These are phyloP conservation scores for Aristolochia fimbriata DNA, from an alignment of 164 flowering plant species.

Conservation along the genomic window DNA sequence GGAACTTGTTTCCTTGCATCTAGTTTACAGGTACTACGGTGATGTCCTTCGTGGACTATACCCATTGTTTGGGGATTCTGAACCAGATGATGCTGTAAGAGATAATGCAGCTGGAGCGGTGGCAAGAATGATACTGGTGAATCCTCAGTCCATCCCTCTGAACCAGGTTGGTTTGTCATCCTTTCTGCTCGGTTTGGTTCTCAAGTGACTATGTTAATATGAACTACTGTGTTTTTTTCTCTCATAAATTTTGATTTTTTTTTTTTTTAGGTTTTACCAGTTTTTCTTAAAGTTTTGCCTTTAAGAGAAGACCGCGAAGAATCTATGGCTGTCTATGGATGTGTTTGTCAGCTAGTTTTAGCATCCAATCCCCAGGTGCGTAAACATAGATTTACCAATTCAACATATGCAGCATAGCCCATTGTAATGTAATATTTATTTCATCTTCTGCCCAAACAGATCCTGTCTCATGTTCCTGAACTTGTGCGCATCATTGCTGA, in stretches of 20 bases:
- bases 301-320: constrained; percentile 90
- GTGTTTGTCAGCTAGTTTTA: constrained; percentile 68
- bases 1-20: constrained; percentile 22
- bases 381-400: background rate
- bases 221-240: background rate
- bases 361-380: constrained; percentile 79
- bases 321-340: constrained; percentile 77
- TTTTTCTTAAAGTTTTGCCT: constrained; percentile 78
- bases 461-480: constrained; percentile 63
- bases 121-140: constrained; percentile 93
- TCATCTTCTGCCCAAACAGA: constrained; percentile 29
- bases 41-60: constrained; percentile 61
- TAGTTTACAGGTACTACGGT: constrained; percentile 48
- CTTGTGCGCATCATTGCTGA: constrained; percentile 77
- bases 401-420: background rate
- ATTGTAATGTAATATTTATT: background rate
- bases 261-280: constrained; percentile 66
- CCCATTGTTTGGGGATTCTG: constrained; percentile 92
- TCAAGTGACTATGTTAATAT: background rate
- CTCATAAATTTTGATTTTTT: background rate
- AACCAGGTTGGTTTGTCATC: constrained; percentile 47
- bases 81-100: constrained; percentile 89
- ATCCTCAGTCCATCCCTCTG: constrained; percentile 77
- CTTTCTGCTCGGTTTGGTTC: background rate
- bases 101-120: constrained; percentile 99